These are phyloP conservation scores for Tetrahymena elliotti DNA, from an alignment of 73 alveolate species.

Conservation along the genomic window DNA sequence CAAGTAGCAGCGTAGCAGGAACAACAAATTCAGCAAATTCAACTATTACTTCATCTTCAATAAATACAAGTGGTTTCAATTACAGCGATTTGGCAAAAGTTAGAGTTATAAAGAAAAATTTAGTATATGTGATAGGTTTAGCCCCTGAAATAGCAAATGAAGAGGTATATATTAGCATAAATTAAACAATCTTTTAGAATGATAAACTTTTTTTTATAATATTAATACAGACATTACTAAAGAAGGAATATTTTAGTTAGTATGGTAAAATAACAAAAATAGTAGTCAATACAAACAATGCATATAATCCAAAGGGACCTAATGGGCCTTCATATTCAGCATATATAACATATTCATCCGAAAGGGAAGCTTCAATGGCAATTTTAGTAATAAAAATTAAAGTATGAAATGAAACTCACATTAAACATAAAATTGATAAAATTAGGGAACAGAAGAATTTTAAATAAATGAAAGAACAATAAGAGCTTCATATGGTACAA, in stretches of 20 bases:
- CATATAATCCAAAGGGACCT: constrained; percentile 59
- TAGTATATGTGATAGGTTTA: constrained; percentile 71
- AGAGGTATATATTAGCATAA: constrained; percentile 19
- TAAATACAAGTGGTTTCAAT: neutral
- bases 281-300: constrained; percentile 63
- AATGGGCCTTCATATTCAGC: constrained; percentile 73
- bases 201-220: neutral
- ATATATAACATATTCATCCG: constrained; percentile 57
- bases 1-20: neutral
- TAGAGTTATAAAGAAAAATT: constrained; percentile 65
- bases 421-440: neutral
- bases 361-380: constrained; percentile 69
- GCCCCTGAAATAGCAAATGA: constrained; percentile 65
- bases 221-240: constrained; percentile 17
- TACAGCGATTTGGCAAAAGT: constrained; percentile 13
- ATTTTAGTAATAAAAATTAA: constrained; percentile 40
- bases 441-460: constrained; percentile 47
- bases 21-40: neutral
- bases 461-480: constrained; percentile 47
- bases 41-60: neutral
- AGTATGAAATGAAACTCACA: too few relatives aligned
- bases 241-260: constrained; percentile 68
- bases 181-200: neutral
- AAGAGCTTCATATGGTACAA: constrained; percentile 77
- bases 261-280: constrained; percentile 63